Base-by-base conservation (phyloP, 306 rosid genomes). In the Fagus crenata region DNA sequence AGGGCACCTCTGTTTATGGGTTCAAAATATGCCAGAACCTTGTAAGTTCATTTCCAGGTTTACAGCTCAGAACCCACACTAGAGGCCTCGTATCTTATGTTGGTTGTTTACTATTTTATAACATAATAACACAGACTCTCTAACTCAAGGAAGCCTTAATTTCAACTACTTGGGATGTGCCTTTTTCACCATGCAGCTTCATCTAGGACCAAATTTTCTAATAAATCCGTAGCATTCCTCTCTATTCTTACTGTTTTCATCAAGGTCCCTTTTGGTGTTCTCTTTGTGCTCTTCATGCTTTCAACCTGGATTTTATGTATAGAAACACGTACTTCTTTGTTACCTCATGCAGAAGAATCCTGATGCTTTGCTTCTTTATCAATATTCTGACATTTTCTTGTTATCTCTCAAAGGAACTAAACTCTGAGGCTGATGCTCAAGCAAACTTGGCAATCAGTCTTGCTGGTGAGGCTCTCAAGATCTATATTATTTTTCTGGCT, bases 351-450 rank as follows among this genome's bases (percentile, higher is more conserved):
- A 69, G 42, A 22, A 75, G 55, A 64, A 12, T 76, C 63, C 68
- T 55, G 74, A 35, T 80, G 32, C 80, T 81, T 54, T 49, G 61
- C 40, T 22, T 49, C 39, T 35, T 14, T 76, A 56, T 32, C 15
- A 7, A 77, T 35, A 55, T 83, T 71, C 49, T 81, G 69, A 84
- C 59, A 41, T 76, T 83, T 65, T 77, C 39, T 51, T 61, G 74
- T 81, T 78, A 49, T 78, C 76, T 72, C 84, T 61, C 39, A 70
- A 83, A 95, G 98, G 84, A 82, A 36, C 73, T 67, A 51, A 95
- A 92, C 84, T 77, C 97, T 4, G 99, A 90, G 43, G 99, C 97
- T 18, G 99, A 95, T 77, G 92, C 88, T 77, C 89, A 92, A 87
- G 97, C 99, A 70, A 95, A 95, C 87, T 85, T 88, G 83, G 99